Conservation (phyloP, 1,284 basidiomycete genomes). For the Garcileccinum viscosum region DNA sequence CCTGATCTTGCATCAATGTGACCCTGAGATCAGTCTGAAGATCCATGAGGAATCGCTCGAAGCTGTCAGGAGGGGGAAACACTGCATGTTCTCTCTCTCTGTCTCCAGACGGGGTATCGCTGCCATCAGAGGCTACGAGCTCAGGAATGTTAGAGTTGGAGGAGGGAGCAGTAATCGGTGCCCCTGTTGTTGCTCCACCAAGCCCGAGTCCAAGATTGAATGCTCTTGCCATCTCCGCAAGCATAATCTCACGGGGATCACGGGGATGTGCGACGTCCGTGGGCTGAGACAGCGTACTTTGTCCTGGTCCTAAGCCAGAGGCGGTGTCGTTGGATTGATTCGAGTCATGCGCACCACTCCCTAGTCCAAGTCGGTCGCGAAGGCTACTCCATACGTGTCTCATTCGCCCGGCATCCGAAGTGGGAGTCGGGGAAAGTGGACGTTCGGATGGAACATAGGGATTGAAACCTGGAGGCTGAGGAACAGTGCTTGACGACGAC, state of each 20-base stretch:
- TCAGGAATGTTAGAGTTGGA: conserved; percentile 18
- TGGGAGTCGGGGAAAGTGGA: conserved; percentile 56
- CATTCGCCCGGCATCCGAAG: conserved; percentile 53
- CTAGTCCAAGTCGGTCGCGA: conserved; percentile 65
- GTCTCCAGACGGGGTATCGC: conserved; percentile 11
- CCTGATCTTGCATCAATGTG: conserved; percentile 52
- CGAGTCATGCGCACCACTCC: conserved; percentile 30
- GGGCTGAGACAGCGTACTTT: conserved; percentile 26
- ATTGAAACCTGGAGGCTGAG: conserved; percentile 20
- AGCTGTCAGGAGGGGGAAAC: conserved; percentile 70
- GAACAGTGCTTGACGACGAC: conserved; percentile 19
- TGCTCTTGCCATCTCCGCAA: conserved; percentile 77
- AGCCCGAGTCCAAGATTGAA: conserved; percentile 74
- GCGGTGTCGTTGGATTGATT: conserved; percentile 22
- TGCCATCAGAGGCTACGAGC: conserved; percentile 7
- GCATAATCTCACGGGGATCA: conserved; percentile 67
- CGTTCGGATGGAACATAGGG: conserved; percentile 38
- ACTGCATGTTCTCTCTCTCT: conserved; percentile 21
- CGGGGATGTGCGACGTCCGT: conserved; percentile 32
- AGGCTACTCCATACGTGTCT: conserved; percentile 70
- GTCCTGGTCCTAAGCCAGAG: conserved; percentile 11
- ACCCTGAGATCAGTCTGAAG: conserved; percentile 70
- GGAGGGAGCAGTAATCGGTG: conserved; percentile 8
- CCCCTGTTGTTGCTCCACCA: conserved; percentile 26
- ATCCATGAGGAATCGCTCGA: conserved; percentile 78